Evolutionary conservation across 441 rosid genomes (phyloP).

Genomic region (Gossypium trilobum): DNA sequence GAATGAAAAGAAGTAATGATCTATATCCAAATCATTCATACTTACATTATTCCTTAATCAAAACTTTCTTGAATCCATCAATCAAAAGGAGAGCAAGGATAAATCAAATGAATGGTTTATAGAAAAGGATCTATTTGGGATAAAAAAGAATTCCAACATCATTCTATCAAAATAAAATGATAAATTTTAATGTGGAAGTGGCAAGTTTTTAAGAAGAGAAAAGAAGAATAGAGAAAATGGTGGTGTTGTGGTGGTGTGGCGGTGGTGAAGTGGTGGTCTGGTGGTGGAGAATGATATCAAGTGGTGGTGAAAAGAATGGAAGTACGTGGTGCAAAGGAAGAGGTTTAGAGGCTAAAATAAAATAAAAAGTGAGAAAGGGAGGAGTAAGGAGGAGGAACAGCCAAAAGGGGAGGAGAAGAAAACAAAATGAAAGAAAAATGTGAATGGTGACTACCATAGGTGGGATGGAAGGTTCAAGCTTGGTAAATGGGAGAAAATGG

Average conservation of each 20-base stretch:
- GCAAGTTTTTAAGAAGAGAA: not conserved
- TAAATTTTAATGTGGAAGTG: not conserved
- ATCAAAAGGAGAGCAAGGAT: not conserved
- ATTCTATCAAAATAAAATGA: not conserved
- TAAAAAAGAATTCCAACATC: not conserved
- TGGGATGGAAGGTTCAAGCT: not conserved
- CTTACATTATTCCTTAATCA: not conserved
- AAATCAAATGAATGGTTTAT: not conserved
- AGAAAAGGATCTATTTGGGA: not conserved
- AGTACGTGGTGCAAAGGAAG: not conserved
- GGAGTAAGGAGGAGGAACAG: not conserved
- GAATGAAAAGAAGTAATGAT: not conserved
- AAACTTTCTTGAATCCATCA: not conserved
- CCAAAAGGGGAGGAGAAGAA: not conserved
- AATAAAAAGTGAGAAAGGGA: not conserved
- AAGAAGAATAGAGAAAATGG: not conserved
- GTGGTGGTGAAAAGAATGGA: not conserved
- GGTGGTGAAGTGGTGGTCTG: not conserved
- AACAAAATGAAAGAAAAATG: not conserved
- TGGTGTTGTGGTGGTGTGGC: not conserved
- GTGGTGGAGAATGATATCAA: not conserved
- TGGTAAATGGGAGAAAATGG: not conserved
- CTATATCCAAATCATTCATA: not conserved
- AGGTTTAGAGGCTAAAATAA: not conserved
- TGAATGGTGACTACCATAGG: not conserved